Evolutionary conservation across 2,329 filamentous ascomycete genomes (phyloP).

Genomic region (Penicillium sp.): DNA sequence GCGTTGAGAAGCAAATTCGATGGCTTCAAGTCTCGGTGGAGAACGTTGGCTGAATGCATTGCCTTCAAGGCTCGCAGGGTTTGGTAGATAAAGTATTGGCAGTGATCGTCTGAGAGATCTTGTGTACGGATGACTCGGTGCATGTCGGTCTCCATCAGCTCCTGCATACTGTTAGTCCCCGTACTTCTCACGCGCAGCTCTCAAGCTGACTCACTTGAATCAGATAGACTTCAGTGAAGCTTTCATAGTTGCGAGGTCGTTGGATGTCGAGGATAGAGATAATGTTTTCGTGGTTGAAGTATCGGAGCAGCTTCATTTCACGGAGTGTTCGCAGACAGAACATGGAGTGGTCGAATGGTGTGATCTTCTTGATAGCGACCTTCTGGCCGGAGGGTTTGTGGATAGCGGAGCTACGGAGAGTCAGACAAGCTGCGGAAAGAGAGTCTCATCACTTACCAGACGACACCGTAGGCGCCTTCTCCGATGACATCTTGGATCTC

Average conservation of each 20-base stretch:
- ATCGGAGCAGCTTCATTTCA: conserved; percentile 98
- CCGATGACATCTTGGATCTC: conserved; percentile 99
- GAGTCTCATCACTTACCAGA: conserved; percentile 70
- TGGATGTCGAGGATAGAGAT: conserved; percentile 99
- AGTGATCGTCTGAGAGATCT: conserved; percentile 97
- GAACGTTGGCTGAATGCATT: conserved; percentile 98
- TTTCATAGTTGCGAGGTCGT: conserved; percentile 93
- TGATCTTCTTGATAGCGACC: conserved; percentile 99
- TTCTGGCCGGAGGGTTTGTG: conserved; percentile 98
- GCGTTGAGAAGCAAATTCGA: conserved; percentile 96
- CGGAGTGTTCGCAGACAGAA: conserved; percentile 94
- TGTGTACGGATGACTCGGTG: conserved; percentile 98
- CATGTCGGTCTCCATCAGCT: conserved; percentile 99
- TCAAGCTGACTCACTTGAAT: conserved; percentile 71
- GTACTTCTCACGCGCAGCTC: background rate
- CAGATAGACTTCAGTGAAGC: conserved; percentile 96
- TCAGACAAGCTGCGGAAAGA: background rate
- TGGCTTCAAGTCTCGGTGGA: conserved; percentile 95
- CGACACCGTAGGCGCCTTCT: conserved; percentile 96
- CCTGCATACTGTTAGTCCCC: conserved; percentile 52
- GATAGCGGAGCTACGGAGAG: conserved; percentile 74
- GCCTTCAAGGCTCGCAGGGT: conserved; percentile 96
- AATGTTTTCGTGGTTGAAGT: conserved; percentile 99
- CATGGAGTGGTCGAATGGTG: conserved; percentile 98
- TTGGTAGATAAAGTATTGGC: conserved; percentile 99